A percentile compares a stretch with the other conserved stretches of the same genome.
These are phyloP conservation scores for Mycena epipterygia DNA, from an alignment of 768 basidiomycete genomes.

Conservation along the genomic window DNA sequence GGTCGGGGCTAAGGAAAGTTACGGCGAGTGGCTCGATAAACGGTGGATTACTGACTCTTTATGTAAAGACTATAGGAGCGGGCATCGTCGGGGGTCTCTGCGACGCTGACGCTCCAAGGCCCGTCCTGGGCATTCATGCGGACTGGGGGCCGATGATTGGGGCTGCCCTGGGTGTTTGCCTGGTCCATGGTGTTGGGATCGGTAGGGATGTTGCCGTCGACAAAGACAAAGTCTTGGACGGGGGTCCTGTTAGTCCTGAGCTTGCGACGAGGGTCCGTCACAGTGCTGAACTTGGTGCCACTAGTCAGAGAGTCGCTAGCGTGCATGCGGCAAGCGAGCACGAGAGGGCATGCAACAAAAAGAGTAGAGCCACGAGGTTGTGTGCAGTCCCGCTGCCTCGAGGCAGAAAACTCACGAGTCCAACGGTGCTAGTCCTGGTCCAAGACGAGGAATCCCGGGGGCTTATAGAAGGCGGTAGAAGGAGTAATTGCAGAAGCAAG, in stretches of 20 bases:
- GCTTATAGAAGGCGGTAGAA: neutral
- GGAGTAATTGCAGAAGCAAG: conserved; percentile 1
- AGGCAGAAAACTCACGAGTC: conserved; percentile 28
- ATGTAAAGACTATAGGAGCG: conserved; percentile 87
- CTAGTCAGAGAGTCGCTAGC: too few species aligned
- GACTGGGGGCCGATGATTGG: conserved; percentile 61
- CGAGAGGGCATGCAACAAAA: neutral
- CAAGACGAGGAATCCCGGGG: neutral
- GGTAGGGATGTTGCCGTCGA: conserved; percentile 57
- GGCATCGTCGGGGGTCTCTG: conserved; percentile 84
- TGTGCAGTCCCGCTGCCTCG: conserved; percentile 36
- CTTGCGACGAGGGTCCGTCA: conserved; percentile 35
- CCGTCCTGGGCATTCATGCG: conserved; percentile 84
- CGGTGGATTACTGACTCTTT: conserved; percentile 76
- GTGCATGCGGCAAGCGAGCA: conserved; percentile 24
- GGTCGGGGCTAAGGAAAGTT: conserved; percentile 75
- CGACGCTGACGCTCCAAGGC: conserved; percentile 90
- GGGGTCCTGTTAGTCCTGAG: conserved; percentile 17
- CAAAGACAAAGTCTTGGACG: conserved; percentile 35
- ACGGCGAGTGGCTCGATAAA: conserved; percentile 21
- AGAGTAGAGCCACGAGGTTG: conserved; percentile 23
- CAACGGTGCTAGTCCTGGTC: neutral
- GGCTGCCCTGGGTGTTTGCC: conserved; percentile 45
- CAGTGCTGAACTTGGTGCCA: conserved; percentile 31
- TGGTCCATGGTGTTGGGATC: conserved; percentile 59